A percentile compares a stretch with the other conserved stretches of the same genome.
phyloP scores from a whole-genome alignment of 1,139 yeast species.

The Saccharomyces hybrid region DNA sequence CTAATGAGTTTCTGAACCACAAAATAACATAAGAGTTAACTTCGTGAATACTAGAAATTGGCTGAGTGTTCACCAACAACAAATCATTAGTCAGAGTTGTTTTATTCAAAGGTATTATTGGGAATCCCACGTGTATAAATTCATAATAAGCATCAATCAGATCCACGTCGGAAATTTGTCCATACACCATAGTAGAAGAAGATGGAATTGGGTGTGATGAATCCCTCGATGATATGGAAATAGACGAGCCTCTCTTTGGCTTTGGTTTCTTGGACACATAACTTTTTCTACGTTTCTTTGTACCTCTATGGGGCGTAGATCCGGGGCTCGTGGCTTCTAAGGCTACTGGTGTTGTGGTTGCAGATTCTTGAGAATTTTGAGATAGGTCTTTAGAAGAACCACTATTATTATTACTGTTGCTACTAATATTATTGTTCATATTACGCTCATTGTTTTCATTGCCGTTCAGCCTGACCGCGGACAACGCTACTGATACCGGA shows the following conservation, averaged over 20 bases:
- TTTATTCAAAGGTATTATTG: slow-evolving; percentile 48
- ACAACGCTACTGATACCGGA: not conserved
- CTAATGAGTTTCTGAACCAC: slow-evolving; percentile 45
- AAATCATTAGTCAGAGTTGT: slow-evolving; percentile 32
- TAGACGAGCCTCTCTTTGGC: slow-evolving; percentile 1
- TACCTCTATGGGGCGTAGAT: not conserved
- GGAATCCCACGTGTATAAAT: slow-evolving; percentile 48
- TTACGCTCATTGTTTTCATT: not conserved
- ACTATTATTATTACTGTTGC: not conserved
- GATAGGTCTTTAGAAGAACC: not conserved
- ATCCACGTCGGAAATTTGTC: slow-evolving; percentile 27
- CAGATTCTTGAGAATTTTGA: not conserved
- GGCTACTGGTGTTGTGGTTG: not conserved
- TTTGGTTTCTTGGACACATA: not conserved
- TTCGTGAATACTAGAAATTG: slow-evolving; percentile 33
- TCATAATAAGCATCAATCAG: slow-evolving; percentile 41
- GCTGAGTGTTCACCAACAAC: slow-evolving; percentile 31
- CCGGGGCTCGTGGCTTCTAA: not conserved
- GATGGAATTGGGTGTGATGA: slow-evolving; percentile 6
- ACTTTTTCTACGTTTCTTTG: slow-evolving; percentile 3
- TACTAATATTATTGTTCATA: not conserved
- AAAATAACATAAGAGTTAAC: slow-evolving; percentile 40
- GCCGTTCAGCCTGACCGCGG: not conserved
- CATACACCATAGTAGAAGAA: slow-evolving; percentile 15
- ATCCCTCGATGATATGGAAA: slow-evolving; percentile 11